Evolutionary conservation across 2,329 filamentous ascomycete species (phyloP).

Genomic region (Aspergillus caelatus): DNA sequence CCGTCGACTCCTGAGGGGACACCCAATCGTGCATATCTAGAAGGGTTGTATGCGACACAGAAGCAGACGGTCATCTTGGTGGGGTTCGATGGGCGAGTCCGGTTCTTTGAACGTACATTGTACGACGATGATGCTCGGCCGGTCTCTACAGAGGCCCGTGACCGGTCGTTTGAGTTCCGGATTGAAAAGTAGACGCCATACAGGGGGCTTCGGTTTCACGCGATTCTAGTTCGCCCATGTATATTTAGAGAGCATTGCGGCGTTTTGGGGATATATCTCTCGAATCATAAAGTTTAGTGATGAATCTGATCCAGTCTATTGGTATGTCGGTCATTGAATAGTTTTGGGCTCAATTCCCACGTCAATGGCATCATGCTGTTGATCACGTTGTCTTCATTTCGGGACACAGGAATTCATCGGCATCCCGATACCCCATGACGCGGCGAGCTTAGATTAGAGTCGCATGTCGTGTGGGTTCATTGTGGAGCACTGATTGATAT

Average conservation of each 20-base stretch:
- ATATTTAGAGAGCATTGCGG: not conserved
- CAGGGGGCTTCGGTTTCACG: not conserved
- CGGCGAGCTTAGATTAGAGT: not conserved
- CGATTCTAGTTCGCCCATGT: not conserved
- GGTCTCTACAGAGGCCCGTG: slow-evolving; percentile 1
- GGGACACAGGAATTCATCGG: not conserved
- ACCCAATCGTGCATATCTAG: slow-evolving; percentile 35
- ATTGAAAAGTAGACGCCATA: not conserved
- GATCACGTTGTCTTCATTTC: slow-evolving; percentile 1
- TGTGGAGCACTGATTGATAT: not conserved
- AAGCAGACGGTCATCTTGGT: slow-evolving; percentile 64
- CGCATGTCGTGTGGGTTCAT: slow-evolving; percentile 3
- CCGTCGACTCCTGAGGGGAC: slow-evolving; percentile 9
- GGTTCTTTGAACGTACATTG: slow-evolving; percentile 61
- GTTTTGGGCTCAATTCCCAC: not conserved
- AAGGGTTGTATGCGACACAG: slow-evolving; percentile 62
- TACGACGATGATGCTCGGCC: slow-evolving; percentile 50
- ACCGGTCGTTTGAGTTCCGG: slow-evolving; percentile 14
- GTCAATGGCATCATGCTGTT: not conserved
- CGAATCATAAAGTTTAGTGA: not conserved
- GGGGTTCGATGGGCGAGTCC: slow-evolving; percentile 53
- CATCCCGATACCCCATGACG: not conserved
- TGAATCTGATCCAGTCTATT: not conserved
- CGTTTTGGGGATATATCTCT: not conserved
- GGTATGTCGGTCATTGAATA: not conserved